Base-by-base conservation (phyloP, 352 stramenopile genomes). In the Globisporangium canariense region DNA sequence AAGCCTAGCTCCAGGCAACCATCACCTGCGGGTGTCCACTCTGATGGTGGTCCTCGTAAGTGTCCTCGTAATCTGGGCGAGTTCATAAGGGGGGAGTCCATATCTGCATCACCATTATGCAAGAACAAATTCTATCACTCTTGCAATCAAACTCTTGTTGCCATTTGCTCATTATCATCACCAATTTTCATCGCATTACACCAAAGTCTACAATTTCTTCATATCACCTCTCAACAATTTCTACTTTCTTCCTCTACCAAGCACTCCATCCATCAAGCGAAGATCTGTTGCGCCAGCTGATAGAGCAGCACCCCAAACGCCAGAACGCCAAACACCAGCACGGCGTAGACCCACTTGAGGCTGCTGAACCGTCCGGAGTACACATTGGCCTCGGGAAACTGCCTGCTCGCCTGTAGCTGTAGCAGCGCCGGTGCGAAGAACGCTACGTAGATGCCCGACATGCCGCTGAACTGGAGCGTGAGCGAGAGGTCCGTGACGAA, bases 401-500 rank as follows among this genome's bases (percentile, higher is more conserved):
- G 78, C 18, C 74, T 74, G 47, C 64, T 72, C 28, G 81, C 76
- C 49, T 75, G 70, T 32, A 90, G 67, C 59, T 94, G 85, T 49
- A 94, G 64, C 59, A 93, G 66, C 30, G 83, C 82, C 20, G 85
- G 85, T 30, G 85, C 82, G 54, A 93, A 90, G 59, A 93, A 93
- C 40, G 85, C 85, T 25, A 93, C 85, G 64, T 92, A 93, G 58
- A 93, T 78, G 18, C 85, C 85, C 56, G 84, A 75, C 34, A 93
- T 73, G 11, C 85, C 85, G 69, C 81, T 91, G 50, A 97, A 82
- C 60, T 97, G 86, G 32, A 97, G 82, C 36, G 87, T 95, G 66
- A 96, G 70, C 9, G 81, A 89, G 8, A 97, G 58, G 66, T 97
- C 87, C 8, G 76, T 83, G n/a, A 94, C 83, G 20, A 94, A 83